Base-by-base conservation (phyloP, 2,329 filamentous ascomycete species). In the Colletotrichum truncatum region DNA sequence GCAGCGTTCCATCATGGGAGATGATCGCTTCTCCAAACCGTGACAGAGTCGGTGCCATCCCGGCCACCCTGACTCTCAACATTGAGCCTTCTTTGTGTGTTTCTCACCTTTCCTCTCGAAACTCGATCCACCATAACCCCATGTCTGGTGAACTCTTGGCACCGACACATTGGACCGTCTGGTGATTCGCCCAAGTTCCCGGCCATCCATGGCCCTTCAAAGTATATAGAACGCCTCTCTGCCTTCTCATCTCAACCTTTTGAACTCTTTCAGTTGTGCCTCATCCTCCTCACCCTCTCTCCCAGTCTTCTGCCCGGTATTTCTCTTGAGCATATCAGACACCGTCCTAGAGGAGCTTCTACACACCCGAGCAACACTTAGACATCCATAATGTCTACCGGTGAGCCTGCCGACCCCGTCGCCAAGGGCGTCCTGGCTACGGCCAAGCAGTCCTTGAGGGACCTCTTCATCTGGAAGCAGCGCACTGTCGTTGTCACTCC, bases 401-500 rank as follows among this genome's bases (percentile, higher is more conserved):
- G 87, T 69, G 82, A 85, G 10, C 63, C 63, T 10, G 90, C 91
- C 57, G 90, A 92, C 68, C 88, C 89, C 18, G 75, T 93, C 64
- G 89, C 89, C 32, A 88, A 87, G 76, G 91, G 91, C 41, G 84
- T 87, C 52, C 67, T 88, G 38, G 82, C 90, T 26, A 90, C 89
- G 1, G 88, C 89, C 10, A 90, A 86, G 72, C 90, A 93, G 74
- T 82, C 86, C 34, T 82, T 85, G 70, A 75, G 76, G 10, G 91
- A 93, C 70, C 85, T 93, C 65, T 91, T 92, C 81, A 84, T 82
- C 70, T 94, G 91, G 90, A 89, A 91, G 76, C 89, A 93, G 78
- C 86, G 91, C 64, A 88, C 92, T 10, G 86, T 91, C 38, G 82
- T 91, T 62, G 85, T 80, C 58, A 91, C 91, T 68, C 85, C 87